phyloP scores from a whole-genome alignment of 371 early-diverging fungal species.

The Entomophthora muscae region DNA sequence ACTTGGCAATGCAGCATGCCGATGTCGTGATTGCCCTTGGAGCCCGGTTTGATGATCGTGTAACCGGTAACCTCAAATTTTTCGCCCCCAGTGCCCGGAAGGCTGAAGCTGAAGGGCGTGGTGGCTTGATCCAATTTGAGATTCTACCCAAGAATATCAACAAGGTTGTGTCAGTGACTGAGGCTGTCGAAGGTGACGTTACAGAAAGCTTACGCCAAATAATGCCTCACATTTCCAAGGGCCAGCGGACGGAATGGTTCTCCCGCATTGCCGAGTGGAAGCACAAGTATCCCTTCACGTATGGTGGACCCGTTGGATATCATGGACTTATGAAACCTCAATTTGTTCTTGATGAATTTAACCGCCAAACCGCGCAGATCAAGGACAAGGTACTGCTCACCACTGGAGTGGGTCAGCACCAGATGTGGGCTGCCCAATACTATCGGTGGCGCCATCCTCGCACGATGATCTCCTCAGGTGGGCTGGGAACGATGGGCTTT shows the following conservation, averaged over 20 bases:
- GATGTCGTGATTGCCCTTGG: conserved; percentile 92
- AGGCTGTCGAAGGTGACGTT: conserved; percentile 89
- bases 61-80: conserved; percentile 68
- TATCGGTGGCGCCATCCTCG: conserved; percentile 80
- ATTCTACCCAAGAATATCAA: conserved; percentile 97
- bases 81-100: conserved; percentile 87
- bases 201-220: conserved; percentile 59
- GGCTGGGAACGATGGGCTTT: conserved; percentile 95
- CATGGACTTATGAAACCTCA: conserved; percentile 62
- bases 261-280: conserved; percentile 68
- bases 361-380: conserved; percentile 52
- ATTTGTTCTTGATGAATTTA: conserved; percentile 77
- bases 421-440: conserved; percentile 91
- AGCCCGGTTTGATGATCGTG: conserved; percentile 95
- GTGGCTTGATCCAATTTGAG: conserved; percentile 96
- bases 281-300: conserved; percentile 69
- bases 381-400: conserved; percentile 87
- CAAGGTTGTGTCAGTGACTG: conserved; percentile 80
- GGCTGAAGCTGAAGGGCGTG: conserved; percentile 72
- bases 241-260: conserved; percentile 68
- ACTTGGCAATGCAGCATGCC: conserved; percentile 89
- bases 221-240: conserved; percentile 51
- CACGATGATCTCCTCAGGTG: conserved; percentile 81
- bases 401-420: conserved; percentile 96
- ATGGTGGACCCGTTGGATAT: conserved; percentile 21